A percentile compares a stretch with the other conserved stretches of the same genome.
phyloP scores from a whole-genome alignment of 73 alveolate species.

The Paraurostyla sp. region DNA sequence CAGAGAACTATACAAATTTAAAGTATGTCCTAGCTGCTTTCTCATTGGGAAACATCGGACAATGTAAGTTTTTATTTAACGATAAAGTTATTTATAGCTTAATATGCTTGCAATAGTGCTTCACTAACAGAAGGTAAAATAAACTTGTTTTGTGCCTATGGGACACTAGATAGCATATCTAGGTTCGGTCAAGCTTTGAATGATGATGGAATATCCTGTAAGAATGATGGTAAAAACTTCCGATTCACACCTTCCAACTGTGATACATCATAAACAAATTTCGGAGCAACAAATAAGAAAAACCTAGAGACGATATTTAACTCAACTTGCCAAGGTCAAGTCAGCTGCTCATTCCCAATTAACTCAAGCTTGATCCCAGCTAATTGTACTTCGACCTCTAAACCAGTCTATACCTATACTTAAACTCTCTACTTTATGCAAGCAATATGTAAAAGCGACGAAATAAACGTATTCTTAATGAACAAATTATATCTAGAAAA shows the following conservation, averaged over 20 bases:
- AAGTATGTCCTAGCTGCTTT: conserved; percentile 60
- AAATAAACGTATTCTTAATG: neutral
- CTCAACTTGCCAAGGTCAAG: conserved; percentile 31
- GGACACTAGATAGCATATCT: conserved; percentile 36
- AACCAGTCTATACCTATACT: neutral
- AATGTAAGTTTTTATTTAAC: conserved; percentile 41
- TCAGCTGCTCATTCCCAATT: conserved; percentile 16
- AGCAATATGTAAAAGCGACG: conserved; percentile 48
- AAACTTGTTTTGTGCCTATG: conserved; percentile 47
- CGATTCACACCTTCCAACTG: neutral
- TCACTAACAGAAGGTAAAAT: neutral
- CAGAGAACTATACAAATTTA: neutral
- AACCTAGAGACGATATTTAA: conserved; percentile 2
- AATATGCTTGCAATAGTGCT: conserved; percentile 47
- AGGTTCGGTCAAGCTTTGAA: conserved; percentile 39
- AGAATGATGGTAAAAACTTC: conserved; percentile 46
- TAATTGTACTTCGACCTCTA: neutral
- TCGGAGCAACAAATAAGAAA: neutral
- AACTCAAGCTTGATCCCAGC: conserved; percentile 2
- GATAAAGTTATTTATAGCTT: conserved; percentile 2
- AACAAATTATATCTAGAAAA: conserved; percentile 3
- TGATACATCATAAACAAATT: neutral
- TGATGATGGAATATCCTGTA: neutral
- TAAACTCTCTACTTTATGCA: conserved; percentile 10
- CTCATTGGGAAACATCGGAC: conserved; percentile 69